These are phyloP conservation scores for Zopfochytrium polystomum DNA, from an alignment of 371 early-diverging fungal genomes.

Conservation along the genomic window DNA sequence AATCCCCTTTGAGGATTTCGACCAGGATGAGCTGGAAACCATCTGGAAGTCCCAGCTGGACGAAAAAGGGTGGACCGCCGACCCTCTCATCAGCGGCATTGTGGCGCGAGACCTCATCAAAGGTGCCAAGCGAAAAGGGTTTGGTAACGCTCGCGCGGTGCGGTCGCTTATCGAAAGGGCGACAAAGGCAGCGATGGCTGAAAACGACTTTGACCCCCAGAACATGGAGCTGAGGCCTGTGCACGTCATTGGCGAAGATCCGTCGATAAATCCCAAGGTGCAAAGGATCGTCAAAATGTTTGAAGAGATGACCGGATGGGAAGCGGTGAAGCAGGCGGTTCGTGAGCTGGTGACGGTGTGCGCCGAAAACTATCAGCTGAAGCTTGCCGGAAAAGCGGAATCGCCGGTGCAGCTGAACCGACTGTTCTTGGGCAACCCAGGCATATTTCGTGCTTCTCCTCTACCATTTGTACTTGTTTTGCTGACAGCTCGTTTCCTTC, in stretches of 20 bases:
- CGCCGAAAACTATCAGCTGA: constrained; percentile 33
- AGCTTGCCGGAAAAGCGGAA: constrained; percentile 23
- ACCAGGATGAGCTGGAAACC: constrained; percentile 20
- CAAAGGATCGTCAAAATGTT: constrained; percentile 18
- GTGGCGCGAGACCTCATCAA: constrained; percentile 19
- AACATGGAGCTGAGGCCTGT: constrained; percentile 7
- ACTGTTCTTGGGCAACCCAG: constrained; percentile 27
- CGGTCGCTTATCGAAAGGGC: constrained; percentile 25
- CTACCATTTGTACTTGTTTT: constrained; percentile 9
- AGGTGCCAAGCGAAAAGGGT: constrained; percentile 27
- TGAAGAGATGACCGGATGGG: constrained; percentile 32
- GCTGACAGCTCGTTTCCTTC: neutral
- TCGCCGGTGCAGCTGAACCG: constrained; percentile 26
- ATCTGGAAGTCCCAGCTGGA: constrained; percentile 27
- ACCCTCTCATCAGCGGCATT: constrained; percentile 18
- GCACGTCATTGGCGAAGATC: constrained; percentile 33
- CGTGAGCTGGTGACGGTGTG: constrained; percentile 22
- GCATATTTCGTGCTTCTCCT: constrained; percentile 5
- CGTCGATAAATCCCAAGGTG: constrained; percentile 27
- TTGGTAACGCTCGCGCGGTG: constrained; percentile 41
- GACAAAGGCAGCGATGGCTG: constrained; percentile 19
- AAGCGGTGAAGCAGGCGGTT: constrained; percentile 27
- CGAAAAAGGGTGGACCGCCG: constrained; percentile 24
- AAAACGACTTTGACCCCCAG: constrained; percentile 16
- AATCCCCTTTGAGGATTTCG: constrained; percentile 38